Base-by-base conservation (phyloP, 768 basidiomycete genomes). In the Trametes gibbosa region DNA sequence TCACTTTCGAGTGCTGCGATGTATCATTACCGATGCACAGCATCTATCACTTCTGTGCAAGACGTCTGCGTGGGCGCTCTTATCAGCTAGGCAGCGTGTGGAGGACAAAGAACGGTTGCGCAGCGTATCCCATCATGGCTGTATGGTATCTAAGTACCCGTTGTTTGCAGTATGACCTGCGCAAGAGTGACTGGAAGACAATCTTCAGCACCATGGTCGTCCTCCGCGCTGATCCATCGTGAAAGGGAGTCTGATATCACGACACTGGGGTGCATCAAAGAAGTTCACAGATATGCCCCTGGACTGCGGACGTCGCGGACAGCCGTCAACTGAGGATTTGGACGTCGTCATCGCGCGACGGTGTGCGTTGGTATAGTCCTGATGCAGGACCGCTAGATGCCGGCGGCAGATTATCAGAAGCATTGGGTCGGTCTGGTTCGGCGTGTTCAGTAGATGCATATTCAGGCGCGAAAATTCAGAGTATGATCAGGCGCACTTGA, bases 331-430 rank as follows among this genome's bases (percentile, higher is more conserved):
- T 32, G 29, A 5, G 29, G 29, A 32, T 32, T 32, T 32, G 29
- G 10, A 32, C 29, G 29, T 4, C 29, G 29, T 32, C 29, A 32
- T 32, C 10, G 29, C 29, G 29, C 29, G 29, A 32, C 29, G 5
- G 10, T 32, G 29, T 4, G 29, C 29, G 29, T 32, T 10, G 29
- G n/a, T n/a, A n/a, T 10, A 10, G 4, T 10, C 29, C 29, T 32
- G 29, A 32, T 32, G 29, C 29, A 32, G 29, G 23, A 47, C 45
- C 37, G 27, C 55, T 49, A 56, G 47, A 49, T 49, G 55, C 55
- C 47, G 55, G 14, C 54, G 47, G 55, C 25, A 42, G 55, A 50
- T 41, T 56, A 56, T 56, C 55, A 56, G 55, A 56, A 56, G 55
- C 5, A 32, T 32, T 32, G 29, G 4, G 4, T 32, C 29, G 14